phyloP scores from a whole-genome alignment of 163 green algal genomes.

The Picocystis sp. region DNA sequence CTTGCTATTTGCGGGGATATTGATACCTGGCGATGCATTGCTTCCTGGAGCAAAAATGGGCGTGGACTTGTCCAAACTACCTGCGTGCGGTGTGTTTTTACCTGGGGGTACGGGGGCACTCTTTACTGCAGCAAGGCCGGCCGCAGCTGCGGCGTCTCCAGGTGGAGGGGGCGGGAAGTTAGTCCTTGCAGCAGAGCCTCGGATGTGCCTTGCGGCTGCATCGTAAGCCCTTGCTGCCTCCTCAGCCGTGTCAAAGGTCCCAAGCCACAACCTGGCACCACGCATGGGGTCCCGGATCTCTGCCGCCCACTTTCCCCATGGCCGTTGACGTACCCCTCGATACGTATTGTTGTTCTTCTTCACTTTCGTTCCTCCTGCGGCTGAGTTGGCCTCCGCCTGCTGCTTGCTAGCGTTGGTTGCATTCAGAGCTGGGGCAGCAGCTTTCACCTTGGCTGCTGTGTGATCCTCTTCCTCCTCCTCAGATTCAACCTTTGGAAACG shows the following conservation, averaged over 20 bases:
- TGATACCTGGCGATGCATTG: no score
- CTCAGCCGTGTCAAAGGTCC: constrained; percentile 75
- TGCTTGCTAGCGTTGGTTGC: background rate
- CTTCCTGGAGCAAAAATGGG: no score
- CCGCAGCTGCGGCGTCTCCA: no score
- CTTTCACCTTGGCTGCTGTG: background rate
- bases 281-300: constrained; percentile 25
- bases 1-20: no score
- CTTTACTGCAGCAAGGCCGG: no score
- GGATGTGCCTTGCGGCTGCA: constrained; percentile 53
- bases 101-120: no score
- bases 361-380: background rate
- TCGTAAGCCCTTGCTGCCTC: constrained; percentile 65
- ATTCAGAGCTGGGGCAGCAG: background rate
- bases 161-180: constrained; percentile 28
- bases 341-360: constrained; percentile 8
- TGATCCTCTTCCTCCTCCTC: no score
- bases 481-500: no score
- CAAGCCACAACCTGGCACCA: constrained; percentile 47
- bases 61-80: no score
- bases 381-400: background rate
- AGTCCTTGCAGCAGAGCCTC: constrained; percentile 39
- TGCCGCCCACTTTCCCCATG: constrained; percentile 31
- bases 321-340: constrained; percentile 20
- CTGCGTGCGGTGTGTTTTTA: no score